Conservation (phyloP, 2,329 filamentous ascomycete species). For the Fusarium annulatum region DNA sequence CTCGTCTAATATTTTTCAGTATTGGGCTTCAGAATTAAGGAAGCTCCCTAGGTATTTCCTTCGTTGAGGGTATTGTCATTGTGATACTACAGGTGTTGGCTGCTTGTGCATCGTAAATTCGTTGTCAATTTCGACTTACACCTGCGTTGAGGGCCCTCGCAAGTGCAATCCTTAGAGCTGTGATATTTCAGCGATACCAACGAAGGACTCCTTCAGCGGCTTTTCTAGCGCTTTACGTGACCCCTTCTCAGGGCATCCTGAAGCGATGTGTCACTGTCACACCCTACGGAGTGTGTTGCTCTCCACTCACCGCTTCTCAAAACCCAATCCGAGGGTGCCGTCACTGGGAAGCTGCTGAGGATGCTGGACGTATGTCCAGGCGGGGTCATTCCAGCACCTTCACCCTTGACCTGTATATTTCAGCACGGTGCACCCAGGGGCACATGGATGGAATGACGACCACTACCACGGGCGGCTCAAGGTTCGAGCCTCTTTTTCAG, state of each 20-base stretch:
- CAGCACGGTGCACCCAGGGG: slow-evolving; percentile 40
- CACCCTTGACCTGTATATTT: slow-evolving; percentile 45
- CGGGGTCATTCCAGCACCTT: slow-evolving; percentile 47
- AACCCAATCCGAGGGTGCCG: slow-evolving; percentile 38
- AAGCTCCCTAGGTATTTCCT: slow-evolving; percentile 9
- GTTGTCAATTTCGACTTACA: slow-evolving; percentile 22
- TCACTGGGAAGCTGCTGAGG: slow-evolving; percentile 24
- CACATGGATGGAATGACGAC: slow-evolving; percentile 34
- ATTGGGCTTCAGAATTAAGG: neutral
- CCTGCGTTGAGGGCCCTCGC: slow-evolving; percentile 14
- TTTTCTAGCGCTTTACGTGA: slow-evolving; percentile 39
- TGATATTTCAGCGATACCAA: slow-evolving; percentile 45
- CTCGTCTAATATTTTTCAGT: slow-evolving; percentile 35
- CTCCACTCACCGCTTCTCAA: slow-evolving; percentile 33
- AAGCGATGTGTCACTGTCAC: slow-evolving; percentile 43
- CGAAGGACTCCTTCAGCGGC: slow-evolving; percentile 37
- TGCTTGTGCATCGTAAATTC: slow-evolving; percentile 30
- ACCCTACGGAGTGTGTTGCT: slow-evolving; percentile 30
- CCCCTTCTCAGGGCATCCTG: slow-evolving; percentile 38
- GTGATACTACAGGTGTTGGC: slow-evolving; percentile 6
- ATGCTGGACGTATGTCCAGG: slow-evolving; percentile 29
- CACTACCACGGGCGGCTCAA: slow-evolving; percentile 21
- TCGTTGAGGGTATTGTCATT: neutral
- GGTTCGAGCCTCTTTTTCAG: slow-evolving; percentile 33
- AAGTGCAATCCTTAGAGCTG: slow-evolving; percentile 26